Evolutionary conservation across 495 filamentous ascomycete species (phyloP).

Genomic region (Geopyxis carbonaria): DNA sequence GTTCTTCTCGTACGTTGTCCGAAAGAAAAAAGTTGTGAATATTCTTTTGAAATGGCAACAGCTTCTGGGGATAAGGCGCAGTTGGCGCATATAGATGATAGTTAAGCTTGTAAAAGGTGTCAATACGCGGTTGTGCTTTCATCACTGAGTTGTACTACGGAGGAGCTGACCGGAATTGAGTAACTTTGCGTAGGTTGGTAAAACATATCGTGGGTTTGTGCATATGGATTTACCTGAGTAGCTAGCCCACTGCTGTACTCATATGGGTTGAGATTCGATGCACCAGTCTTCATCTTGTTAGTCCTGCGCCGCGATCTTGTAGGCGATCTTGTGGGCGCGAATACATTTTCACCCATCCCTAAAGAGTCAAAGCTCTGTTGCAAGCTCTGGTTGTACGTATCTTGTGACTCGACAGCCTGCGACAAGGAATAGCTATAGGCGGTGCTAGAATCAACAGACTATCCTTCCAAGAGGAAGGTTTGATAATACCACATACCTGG

Average conservation of each 20-base stretch:
- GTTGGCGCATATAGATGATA: constrained; percentile 87
- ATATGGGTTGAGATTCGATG: constrained; percentile 19
- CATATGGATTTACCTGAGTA: constrained; percentile 39
- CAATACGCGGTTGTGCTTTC: constrained; percentile 9
- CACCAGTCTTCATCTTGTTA: constrained; percentile 25
- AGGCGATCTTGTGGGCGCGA: constrained; percentile 25
- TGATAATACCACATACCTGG: not conserved
- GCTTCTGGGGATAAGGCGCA: constrained; percentile 61
- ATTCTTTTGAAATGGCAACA: constrained; percentile 63
- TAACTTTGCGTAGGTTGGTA: constrained; percentile 28
- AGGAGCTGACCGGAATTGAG: constrained; percentile 48
- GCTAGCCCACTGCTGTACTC: constrained; percentile 3
- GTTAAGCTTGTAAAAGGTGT: constrained; percentile 39
- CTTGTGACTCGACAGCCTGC: constrained; percentile 18
- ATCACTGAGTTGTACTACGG: not conserved
- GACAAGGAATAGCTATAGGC: constrained; percentile 14
- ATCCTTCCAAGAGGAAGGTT: not conserved
- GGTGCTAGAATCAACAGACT: not conserved
- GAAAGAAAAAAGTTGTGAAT: constrained; percentile 83
- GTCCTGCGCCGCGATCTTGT: constrained; percentile 24
- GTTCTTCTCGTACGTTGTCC: constrained; percentile 63
- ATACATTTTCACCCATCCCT: constrained; percentile 26
- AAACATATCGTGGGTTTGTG: constrained; percentile 33
- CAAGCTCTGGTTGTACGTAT: constrained; percentile 16
- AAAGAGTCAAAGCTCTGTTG: constrained; percentile 25